Percentiles rank a stretch among this genome's conserved stretches.
Conservation (phyloP, 2,329 filamentous ascomycete species). For the Xylaria hypoxylon region DNA sequence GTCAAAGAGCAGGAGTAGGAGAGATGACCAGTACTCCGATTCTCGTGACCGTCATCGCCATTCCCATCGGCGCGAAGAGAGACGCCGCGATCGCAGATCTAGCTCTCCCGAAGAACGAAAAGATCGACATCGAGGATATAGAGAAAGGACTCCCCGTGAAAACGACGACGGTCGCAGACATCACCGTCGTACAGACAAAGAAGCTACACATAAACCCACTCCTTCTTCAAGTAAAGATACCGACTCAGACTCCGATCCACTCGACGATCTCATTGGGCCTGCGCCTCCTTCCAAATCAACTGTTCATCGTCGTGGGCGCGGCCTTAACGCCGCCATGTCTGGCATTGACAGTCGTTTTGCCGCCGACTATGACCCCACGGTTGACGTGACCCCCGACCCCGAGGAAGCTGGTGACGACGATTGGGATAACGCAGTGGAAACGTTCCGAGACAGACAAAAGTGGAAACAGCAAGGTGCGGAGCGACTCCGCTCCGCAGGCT, state of each 20-base stretch:
- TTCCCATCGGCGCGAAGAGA: constrained; percentile 32
- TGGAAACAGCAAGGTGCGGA: constrained; percentile 82
- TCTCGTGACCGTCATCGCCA: constrained; percentile 23
- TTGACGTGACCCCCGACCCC: constrained; percentile 63
- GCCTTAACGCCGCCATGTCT: constrained; percentile 69
- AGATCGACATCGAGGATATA: constrained; percentile 31
- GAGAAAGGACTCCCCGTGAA: constrained; percentile 20
- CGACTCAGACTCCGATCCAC: constrained; percentile 73
- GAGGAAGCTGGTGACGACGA: constrained; percentile 66
- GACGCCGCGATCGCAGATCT: constrained; percentile 26
- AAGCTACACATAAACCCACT: constrained; percentile 7
- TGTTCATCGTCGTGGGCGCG: constrained; percentile 75
- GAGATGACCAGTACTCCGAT: constrained; percentile 43
- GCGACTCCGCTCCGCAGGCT: constrained; percentile 80
- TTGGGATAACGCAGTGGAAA: constrained; percentile 85
- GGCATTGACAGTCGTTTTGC: constrained; percentile 87
- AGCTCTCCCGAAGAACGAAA: constrained; percentile 25
- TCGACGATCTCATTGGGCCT: constrained; percentile 82
- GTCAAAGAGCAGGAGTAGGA: constrained; percentile 42
- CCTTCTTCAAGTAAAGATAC: constrained; percentile 34
- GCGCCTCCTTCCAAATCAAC: constrained; percentile 63
- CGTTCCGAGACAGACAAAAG: constrained; percentile 80
- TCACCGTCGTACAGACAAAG: constrained; percentile 8
- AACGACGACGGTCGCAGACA: constrained; percentile 22
- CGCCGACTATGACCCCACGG: constrained; percentile 67